These are phyloP conservation scores for Russula griseocarnosa DNA, from an alignment of 768 basidiomycete species.

Conservation along the genomic window DNA sequence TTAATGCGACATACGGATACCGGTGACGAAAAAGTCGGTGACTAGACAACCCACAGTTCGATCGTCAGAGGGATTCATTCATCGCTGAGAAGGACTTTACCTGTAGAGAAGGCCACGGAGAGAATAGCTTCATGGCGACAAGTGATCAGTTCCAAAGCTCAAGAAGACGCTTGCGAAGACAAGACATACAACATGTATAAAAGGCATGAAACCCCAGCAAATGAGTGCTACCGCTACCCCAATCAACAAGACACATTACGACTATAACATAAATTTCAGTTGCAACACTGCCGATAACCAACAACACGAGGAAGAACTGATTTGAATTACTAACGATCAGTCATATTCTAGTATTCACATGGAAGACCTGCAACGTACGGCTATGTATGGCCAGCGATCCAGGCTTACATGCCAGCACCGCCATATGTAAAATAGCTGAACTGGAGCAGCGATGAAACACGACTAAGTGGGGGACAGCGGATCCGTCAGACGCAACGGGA, in stretches of 20 bases:
- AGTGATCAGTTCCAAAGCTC: background rate
- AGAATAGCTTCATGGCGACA: background rate
- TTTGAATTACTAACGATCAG: background rate
- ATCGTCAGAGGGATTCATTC: background rate
- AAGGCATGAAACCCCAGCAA: background rate
- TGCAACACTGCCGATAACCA: constrained; percentile 14
- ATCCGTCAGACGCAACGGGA: background rate
- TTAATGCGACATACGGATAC: constrained; percentile 15
- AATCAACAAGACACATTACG: constrained; percentile 10
- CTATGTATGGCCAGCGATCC: constrained; percentile 4
- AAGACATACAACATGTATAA: constrained; percentile 20
- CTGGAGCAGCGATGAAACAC: constrained; percentile 30
- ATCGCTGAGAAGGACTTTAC: background rate
- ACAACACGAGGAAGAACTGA: constrained; percentile 10
- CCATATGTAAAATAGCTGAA: constrained; percentile 34
- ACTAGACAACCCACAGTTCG: background rate
- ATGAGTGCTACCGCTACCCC: background rate
- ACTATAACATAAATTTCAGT: constrained; percentile 3
- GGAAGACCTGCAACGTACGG: background rate
- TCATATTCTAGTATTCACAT: background rate
- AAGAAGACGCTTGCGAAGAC: too few species aligned
- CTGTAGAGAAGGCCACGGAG: constrained; percentile 10
- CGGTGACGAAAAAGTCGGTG: constrained; percentile 16
- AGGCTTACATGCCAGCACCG: constrained; percentile 32
- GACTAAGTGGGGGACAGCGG: constrained; percentile 20